A percentile compares a stretch with the other conserved stretches of the same genome.
Conservation (phyloP, 2,329 filamentous ascomycete species). For the Huntiella decipiens region DNA sequence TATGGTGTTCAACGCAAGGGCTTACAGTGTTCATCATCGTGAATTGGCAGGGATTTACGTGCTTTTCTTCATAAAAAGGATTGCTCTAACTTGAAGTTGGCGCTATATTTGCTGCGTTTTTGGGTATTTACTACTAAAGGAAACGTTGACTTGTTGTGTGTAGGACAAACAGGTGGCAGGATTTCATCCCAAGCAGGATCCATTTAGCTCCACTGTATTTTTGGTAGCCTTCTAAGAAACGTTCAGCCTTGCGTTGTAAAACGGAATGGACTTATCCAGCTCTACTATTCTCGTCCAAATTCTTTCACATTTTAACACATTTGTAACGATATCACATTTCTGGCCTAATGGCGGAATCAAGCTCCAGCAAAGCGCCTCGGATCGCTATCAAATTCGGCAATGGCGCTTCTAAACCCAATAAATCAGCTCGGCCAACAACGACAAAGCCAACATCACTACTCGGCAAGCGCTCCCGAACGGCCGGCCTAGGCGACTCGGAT, state of each 20-base stretch:
- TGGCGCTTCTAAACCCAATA: slow-evolving; percentile 6
- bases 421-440: background rate
- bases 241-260: slow-evolving; percentile 2
- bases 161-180: no score
- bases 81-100: no score
- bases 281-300: background rate
- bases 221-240: background rate
- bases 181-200: no score
- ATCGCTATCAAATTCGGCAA: slow-evolving; percentile 12
- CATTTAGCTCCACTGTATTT: background rate
- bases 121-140: no score
- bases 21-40: no score
- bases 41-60: no score
- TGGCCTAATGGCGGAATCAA: slow-evolving; percentile 2
- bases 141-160: no score
- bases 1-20: no score
- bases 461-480: slow-evolving; percentile 11
- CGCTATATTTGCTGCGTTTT: no score
- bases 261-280: background rate
- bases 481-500: slow-evolving; percentile 11
- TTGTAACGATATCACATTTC: background rate
- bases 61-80: no score
- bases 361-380: slow-evolving; percentile 9
- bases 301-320: background rate
- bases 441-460: slow-evolving; percentile 9